Conservation (phyloP, 257 asterid species). For the Nicotiana benthamiana region DNA sequence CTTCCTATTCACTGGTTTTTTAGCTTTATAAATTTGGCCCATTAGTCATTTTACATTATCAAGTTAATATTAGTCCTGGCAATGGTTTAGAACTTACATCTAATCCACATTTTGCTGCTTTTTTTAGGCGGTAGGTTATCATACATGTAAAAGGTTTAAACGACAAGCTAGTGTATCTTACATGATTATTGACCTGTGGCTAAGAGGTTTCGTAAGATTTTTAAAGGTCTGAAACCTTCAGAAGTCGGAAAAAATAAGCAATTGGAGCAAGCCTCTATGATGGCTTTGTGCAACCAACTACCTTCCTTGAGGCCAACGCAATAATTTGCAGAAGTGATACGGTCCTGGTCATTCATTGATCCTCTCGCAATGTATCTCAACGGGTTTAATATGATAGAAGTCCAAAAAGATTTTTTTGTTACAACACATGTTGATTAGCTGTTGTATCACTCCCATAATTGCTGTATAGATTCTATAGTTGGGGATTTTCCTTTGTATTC, state of each 20-base stretch:
- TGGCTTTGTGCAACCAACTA: not conserved
- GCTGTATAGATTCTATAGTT: slow-evolving; percentile 3
- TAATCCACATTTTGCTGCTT: not conserved
- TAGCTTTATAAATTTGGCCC: not conserved
- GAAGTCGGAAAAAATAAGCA: not conserved
- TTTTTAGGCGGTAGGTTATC: not conserved
- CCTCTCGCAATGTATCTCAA: not conserved
- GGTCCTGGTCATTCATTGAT: not conserved
- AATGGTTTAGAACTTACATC: not conserved
- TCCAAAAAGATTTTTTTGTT: not conserved
- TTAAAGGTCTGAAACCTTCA: not conserved
- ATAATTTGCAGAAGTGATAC: not conserved
- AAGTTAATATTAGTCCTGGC: not conserved
- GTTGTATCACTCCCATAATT: not conserved
- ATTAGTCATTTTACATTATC: not conserved
- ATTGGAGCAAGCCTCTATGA: not conserved
- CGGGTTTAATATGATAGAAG: not conserved
- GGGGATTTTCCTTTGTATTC: not conserved
- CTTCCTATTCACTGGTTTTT: not conserved
- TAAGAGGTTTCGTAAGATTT: not conserved
- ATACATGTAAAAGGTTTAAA: not conserved
- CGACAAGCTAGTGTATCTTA: not conserved
- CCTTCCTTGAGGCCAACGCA: not conserved
- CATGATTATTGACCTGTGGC: not conserved
- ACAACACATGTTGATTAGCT: not conserved